Evolutionary conservation across 805 yeast genomes (phyloP), one percentile per base, ranked within the genome.

Genomic region (Candida orba): DNA sequence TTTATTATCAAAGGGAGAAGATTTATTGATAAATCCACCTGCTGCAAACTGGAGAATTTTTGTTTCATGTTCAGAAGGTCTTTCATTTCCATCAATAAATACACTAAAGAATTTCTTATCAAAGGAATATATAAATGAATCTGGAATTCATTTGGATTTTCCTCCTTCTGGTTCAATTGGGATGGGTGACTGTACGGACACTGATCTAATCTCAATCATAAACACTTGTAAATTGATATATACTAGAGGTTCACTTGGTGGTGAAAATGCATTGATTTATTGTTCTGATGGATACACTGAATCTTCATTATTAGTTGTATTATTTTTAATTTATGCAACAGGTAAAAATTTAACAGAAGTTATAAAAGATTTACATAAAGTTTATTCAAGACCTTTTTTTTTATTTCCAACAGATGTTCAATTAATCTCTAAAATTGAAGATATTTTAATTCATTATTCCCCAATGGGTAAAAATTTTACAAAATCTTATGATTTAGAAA

Each of bases 221-320:
- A 81, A 81, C 50, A 66, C 84, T 17, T 80, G 93, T 61, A 85
- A 84, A 58, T 64, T 84, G 34, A 64, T 89, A 15, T 79, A 79
- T 47, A 63, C 69, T 33, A 66, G 61, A 30, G 65, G 64, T 12
- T 46, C 60, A 2, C 37, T 20, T 20, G 22, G 45, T 37, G 49
- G 57, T 17, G 48, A 50, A 3, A 62, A 68, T 4, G 66, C 79
- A 0, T 68, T 90, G 47, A 66, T 90, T 9, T 82, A 79, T 58
- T 88, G 96, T 56, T 76, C 85, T 2, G 96, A 91, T 63, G 98
- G 98, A 0, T 91, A 90, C 62, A 87, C 96, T 0, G 96, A 89
- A 57, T 83, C 90, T 41, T 79, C 95, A 6, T 69, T 91, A n/a
- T 62, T 90, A 34, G 75, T 78, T 1, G 65, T 87, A 31, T 75